A percentile compares a stretch with the other conserved stretches of the same genome.
These are phyloP conservation scores for Globisporangium okanoganense DNA, from an alignment of 352 stramenopile species.

Conservation along the genomic window DNA sequence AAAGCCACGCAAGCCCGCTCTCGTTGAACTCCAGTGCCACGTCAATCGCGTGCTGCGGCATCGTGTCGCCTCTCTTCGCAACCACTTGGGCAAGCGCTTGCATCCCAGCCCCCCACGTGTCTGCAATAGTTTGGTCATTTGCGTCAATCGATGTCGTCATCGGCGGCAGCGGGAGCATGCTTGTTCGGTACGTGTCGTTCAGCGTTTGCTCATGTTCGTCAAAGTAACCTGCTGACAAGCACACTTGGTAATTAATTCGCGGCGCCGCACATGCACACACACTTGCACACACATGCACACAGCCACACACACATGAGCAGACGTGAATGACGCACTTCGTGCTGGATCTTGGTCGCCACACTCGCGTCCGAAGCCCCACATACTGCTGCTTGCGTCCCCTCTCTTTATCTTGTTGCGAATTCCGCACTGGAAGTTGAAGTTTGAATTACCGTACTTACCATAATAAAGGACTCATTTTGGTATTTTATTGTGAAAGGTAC, in stretches of 20 bases:
- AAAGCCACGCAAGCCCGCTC: not conserved
- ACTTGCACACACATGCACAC: not conserved
- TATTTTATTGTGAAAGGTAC: not conserved
- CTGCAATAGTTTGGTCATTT: not conserved
- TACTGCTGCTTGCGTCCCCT: not conserved
- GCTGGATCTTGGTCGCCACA: not conserved
- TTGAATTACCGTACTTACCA: constrained; percentile 9
- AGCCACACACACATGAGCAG: not conserved
- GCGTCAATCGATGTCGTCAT: not conserved
- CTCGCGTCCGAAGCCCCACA: constrained; percentile 7
- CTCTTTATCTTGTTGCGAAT: not conserved
- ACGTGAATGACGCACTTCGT: not conserved
- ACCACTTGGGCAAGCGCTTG: not conserved
- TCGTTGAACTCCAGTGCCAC: not conserved
- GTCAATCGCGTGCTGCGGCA: not conserved
- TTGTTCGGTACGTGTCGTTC: not conserved
- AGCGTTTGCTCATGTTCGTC: constrained; percentile 2
- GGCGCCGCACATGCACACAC: not conserved
- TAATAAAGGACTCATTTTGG: not conserved
- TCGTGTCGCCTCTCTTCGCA: too few relatives aligned
- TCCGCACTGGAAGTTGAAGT: constrained; percentile 18
- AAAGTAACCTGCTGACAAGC: constrained; percentile 3
- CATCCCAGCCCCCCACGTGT: not conserved
- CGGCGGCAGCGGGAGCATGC: not conserved
- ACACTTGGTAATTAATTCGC: not conserved